Conservation (phyloP, 129 eudicot genomes). For the Kitagawia praeruptora region DNA sequence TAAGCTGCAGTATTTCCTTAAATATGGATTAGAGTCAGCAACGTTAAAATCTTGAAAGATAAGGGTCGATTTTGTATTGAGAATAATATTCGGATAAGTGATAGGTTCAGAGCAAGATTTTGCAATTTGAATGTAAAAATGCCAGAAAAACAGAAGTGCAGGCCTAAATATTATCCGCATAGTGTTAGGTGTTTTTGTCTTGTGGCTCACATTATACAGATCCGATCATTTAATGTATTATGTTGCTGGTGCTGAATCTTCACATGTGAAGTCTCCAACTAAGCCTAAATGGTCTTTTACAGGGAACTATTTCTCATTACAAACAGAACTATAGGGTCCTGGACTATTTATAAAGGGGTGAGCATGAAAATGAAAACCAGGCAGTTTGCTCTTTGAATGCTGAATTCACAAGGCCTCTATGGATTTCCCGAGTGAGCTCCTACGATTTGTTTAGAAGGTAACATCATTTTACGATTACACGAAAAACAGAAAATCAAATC, state of each 20-base stretch:
- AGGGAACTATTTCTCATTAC: constrained; percentile 51
- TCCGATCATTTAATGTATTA: background rate
- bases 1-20: background rate
- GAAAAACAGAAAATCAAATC: too few species aligned
- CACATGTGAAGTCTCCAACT: constrained; percentile 34
- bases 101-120: too few species aligned
- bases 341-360: constrained; percentile 58
- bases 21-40: too few species aligned
- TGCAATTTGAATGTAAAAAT: background rate
- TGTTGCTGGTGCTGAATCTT: constrained; percentile 34
- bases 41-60: background rate
- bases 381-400: constrained; percentile 43
- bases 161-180: background rate
- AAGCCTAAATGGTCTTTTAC: constrained; percentile 39
- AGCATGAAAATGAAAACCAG: constrained; percentile 31
- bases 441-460: too few species aligned
- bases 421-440: constrained; percentile 42
- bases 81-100: background rate
- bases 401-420: constrained; percentile 45
- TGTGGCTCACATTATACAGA: too few species aligned
- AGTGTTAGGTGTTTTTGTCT: too few species aligned
- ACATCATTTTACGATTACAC: too few species aligned
- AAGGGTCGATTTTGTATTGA: background rate
- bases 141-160: background rate
- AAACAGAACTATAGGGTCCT: constrained; percentile 45